Base-by-base conservation (phyloP, 106 monocot genomes). In the Dendrobium chrysotoxum region DNA sequence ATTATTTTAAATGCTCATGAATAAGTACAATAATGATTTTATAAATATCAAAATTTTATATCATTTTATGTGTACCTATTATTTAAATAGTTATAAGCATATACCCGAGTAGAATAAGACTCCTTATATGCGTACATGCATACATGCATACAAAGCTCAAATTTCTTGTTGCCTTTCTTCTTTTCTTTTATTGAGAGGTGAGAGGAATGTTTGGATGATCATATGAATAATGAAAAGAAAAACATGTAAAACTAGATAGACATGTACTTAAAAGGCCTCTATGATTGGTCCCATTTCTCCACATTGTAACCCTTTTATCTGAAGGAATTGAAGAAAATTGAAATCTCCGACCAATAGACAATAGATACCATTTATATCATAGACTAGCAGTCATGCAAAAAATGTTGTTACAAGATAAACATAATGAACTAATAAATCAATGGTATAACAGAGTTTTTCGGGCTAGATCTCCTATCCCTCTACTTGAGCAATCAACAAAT, bases 401-500 rank as follows among this genome's bases (percentile, higher is more conserved):
- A 35, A 31, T 35, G 16, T 13, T 70, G 35, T 35, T 31, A 35
- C 5, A 70, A 7, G 25, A 16, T 70, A 70, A 70, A 35, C 11
- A 28, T 25, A 7, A 25, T 65, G 64, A 65, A 7, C 9, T 5
- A 65, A 65, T 65, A 65, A 25, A n/a, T 26, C 25, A 26, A 65
- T 2, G 11, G 11, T 25, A 65, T 25, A 65, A 11, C 25, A 65
- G 1, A 7, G 64, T 3, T 65, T 50, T 71, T 38, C 35, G 38
- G n/a, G 71, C 13, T 31, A 12, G 2, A 71, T 35, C 15, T 71
- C 16, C 71, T 16, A 38, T 71, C 35, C 25, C 35, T 71, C 25
- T 65, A 13, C 16, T 70, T 70, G 12, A 74, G 74, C 41, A 71
- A 71, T 71, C 71, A 71, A 71, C 28, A 74, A n/a, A 40, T 21